Base-by-base conservation (phyloP, 176 grass and related monocot species). In the Cenchrus americanus region DNA sequence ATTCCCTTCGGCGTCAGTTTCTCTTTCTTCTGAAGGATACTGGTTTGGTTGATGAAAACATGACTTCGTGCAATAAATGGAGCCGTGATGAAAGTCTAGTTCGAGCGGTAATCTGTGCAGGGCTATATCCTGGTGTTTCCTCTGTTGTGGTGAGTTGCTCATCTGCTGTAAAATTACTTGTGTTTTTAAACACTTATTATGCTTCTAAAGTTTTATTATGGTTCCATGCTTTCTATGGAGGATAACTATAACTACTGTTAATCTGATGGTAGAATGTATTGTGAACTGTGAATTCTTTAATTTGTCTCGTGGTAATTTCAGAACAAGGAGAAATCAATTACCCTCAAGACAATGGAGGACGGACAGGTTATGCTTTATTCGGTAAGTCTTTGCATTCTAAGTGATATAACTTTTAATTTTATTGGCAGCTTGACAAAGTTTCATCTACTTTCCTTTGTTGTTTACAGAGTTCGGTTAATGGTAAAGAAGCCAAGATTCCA, bases 281-380 rank as follows among this genome's bases (percentile, higher is more conserved):
- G 13, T 51, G 23, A 73, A 26, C 14, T 77, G 10, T 54, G 15
- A 68, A 46, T 71, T 76, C 51, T 82, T 67, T 85, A 71, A 61
- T 84, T 62, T 80, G 44, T 61, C 78, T 88, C 34, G 88, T 63
- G 62, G 3, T 78, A 32, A 84, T 84, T 82, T 70, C 71, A 99
- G 96, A 99, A 99, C 75, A 99, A 94, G 86, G 93, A 88, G 85
- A 99, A 94, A 83, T 99, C 96, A 8, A 83, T 96, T 58, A 92
- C 91, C 80, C 90, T 99, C 40, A 99, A 99, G 89, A 99, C 96
- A 85, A 96, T 99, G 91, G 96, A 99, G 66, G 96, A 99, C 53
- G 96, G 96, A 3, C 89, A 94, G 66, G 96, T 99, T 59, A 99
- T 99, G 96, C 96, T 99, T 78, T 99, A 95, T 84, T 90, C 88